These are phyloP conservation scores for Vanrija humicola DNA, from an alignment of 1,284 basidiomycete species.

Conservation along the genomic window DNA sequence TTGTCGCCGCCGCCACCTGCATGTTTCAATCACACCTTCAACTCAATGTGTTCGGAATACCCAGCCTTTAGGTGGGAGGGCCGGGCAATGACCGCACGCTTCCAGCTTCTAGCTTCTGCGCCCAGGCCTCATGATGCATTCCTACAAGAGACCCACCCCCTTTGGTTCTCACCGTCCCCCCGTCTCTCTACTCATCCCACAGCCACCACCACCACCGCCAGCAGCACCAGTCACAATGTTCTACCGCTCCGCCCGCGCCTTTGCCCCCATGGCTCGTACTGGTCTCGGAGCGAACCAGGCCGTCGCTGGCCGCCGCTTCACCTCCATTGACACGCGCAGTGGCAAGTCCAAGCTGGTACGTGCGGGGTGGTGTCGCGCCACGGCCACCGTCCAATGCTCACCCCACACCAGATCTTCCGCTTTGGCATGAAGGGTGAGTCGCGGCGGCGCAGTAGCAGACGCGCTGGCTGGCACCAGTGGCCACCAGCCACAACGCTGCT, in stretches of 20 bases:
- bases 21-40: too few species aligned
- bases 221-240: background rate
- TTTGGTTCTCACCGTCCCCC: too few species aligned
- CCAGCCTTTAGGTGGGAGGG: too few species aligned
- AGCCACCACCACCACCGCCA: too few species aligned
- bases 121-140: too few species aligned
- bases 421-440: conserved; percentile 38
- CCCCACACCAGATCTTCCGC: conserved; percentile 40
- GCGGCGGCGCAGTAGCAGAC: background rate
- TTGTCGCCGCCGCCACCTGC: too few species aligned
- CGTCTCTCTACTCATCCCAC: too few species aligned
- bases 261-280: conserved; percentile 3
- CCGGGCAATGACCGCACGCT: too few species aligned
- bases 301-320: conserved; percentile 29
- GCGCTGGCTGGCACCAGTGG: background rate
- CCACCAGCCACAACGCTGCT: too few species aligned
- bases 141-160: too few species aligned
- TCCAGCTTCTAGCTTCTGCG: too few species aligned
- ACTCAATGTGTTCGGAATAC: too few species aligned
- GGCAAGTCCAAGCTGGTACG: conserved; percentile 45
- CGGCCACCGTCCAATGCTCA: background rate
- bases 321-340: conserved; percentile 28
- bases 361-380: conserved; percentile 1
- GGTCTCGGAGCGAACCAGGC: conserved; percentile 5
- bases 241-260: background rate